These are phyloP conservation scores for Penicillium sp. DNA, from an alignment of 2,329 filamentous ascomycete species.

Conservation along the genomic window DNA sequence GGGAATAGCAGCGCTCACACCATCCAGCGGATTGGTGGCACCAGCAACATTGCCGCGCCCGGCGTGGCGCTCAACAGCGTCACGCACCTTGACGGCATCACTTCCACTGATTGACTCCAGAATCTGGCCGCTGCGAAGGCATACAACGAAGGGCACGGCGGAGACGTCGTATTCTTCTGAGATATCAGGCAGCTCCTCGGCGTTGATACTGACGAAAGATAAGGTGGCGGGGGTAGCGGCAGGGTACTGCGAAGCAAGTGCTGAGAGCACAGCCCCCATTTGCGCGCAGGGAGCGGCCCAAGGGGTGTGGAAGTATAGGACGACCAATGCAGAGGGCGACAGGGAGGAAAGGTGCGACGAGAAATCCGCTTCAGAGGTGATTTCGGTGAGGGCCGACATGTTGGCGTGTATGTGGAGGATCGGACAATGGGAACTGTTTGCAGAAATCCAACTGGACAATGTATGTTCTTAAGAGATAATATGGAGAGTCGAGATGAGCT, in stretches of 20 bases:
- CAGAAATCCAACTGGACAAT: not conserved
- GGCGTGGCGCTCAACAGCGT: conserved; percentile 79
- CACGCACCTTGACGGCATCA: conserved; percentile 78
- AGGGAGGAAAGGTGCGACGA: conserved; percentile 62
- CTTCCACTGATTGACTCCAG: conserved; percentile 86
- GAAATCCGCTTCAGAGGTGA: conserved; percentile 72
- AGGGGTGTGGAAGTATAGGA: conserved; percentile 92
- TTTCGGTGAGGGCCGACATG: conserved; percentile 75
- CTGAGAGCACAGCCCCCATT: conserved; percentile 81
- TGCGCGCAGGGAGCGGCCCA: conserved; percentile 96
- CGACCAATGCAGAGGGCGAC: conserved; percentile 66
- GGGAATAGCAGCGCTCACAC: conserved; percentile 37
- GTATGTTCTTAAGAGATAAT: not conserved
- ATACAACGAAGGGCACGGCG: conserved; percentile 86
- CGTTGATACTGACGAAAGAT: conserved; percentile 86
- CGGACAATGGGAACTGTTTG: not conserved
- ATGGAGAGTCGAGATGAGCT: not conserved
- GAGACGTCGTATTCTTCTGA: conserved; percentile 92
- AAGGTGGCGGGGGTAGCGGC: conserved; percentile 62
- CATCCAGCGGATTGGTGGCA: conserved; percentile 24
- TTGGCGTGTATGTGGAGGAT: conserved; percentile 17
- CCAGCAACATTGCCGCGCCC: conserved; percentile 39
- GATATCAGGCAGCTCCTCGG: conserved; percentile 88
- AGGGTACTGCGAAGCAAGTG: conserved; percentile 82
- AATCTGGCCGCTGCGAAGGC: conserved; percentile 69